Percentiles rank a stretch among this genome's conserved stretches.
Conservation (phyloP, 2,329 filamentous ascomycete species). For the Colletotrichum chlorophyti region DNA sequence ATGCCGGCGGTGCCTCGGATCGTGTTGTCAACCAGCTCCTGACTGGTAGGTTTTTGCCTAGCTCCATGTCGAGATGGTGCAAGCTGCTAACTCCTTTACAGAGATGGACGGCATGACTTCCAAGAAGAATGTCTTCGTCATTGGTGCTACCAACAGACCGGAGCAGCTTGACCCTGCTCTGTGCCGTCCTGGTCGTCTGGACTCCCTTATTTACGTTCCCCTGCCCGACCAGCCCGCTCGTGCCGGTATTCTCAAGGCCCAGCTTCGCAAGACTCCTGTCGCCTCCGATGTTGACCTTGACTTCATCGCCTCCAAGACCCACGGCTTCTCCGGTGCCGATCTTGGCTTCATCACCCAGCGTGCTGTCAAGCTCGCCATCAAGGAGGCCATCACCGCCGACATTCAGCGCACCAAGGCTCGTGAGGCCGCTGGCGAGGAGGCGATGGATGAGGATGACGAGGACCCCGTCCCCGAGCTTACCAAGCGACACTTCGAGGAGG, state of each 20-base stretch:
- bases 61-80: not conserved
- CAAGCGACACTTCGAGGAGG: conserved; percentile 97
- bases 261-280: conserved; percentile 98
- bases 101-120: conserved; percentile 99
- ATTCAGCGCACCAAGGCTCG: conserved; percentile 91
- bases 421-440: conserved; percentile 83
- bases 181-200: conserved; percentile 97
- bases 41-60: conserved; percentile 79
- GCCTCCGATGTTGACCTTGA: conserved; percentile 84
- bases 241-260: conserved; percentile 88
- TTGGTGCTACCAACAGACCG: conserved; percentile 97
- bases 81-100: conserved; percentile 37
- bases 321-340: conserved; percentile 99
- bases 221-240: conserved; percentile 92
- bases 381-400: conserved; percentile 88
- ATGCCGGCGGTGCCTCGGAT: conserved; percentile 97
- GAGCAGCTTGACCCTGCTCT: conserved; percentile 98
- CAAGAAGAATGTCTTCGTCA: conserved; percentile 99
- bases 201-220: conserved; percentile 97
- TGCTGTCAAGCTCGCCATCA: conserved; percentile 99
- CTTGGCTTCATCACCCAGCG: conserved; percentile 98
- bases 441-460: conserved; percentile 85
- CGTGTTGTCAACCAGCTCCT: conserved; percentile 99
- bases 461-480: conserved; percentile 96
- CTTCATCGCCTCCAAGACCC: conserved; percentile 95